Conservation (phyloP, 208 protist species). For the Leishmania turanica region DNA sequence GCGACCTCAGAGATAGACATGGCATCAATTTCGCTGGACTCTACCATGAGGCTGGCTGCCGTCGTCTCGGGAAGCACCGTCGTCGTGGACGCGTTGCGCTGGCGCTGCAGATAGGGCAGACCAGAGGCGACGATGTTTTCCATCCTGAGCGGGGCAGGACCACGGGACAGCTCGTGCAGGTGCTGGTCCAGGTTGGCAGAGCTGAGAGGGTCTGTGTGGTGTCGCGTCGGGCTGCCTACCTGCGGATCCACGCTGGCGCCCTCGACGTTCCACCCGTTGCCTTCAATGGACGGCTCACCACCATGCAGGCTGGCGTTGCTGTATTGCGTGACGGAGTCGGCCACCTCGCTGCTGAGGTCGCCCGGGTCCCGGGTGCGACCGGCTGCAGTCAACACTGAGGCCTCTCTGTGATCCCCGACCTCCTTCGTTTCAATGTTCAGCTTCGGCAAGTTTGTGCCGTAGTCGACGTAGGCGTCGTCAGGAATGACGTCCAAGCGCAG, state of each 20-base stretch:
- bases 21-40: slow-evolving; percentile 46
- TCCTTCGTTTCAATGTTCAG: slow-evolving; percentile 1
- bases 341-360: slow-evolving; percentile 27
- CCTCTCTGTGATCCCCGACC: slow-evolving; percentile 1
- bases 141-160: slow-evolving; percentile 37
- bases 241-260: slow-evolving; percentile 39
- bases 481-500: slow-evolving; percentile 48
- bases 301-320: slow-evolving; percentile 28
- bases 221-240: slow-evolving; percentile 25
- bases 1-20: slow-evolving; percentile 36
- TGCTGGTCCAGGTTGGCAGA: slow-evolving; percentile 52
- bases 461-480: slow-evolving; percentile 25
- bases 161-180: slow-evolving; percentile 46
- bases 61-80: slow-evolving; percentile 14
- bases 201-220: slow-evolving; percentile 45
- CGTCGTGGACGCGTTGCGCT: slow-evolving; percentile 8
- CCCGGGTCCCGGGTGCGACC: slow-evolving; percentile 15
- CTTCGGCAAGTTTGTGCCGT: not conserved
- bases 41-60: slow-evolving; percentile 32
- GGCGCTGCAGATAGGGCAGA: not conserved
- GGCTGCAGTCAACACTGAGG: slow-evolving; percentile 21
- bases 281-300: slow-evolving; percentile 22
- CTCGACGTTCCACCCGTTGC: slow-evolving; percentile 39
- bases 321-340: slow-evolving; percentile 12
- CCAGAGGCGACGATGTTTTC: slow-evolving; percentile 47